Base-by-base conservation (phyloP, 148 eudicot species). In the Spergularia marina region DNA sequence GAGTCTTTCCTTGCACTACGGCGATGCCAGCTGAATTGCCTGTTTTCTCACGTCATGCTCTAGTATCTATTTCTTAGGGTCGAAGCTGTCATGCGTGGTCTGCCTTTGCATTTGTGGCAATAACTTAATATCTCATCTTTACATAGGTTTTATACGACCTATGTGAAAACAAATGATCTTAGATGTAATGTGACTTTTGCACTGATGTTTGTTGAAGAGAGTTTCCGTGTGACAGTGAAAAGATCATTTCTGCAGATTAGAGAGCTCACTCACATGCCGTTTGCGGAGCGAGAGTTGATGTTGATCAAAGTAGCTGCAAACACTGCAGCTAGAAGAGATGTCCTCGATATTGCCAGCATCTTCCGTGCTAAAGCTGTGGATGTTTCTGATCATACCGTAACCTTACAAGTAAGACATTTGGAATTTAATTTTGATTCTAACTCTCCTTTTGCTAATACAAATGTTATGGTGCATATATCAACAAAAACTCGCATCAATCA, bases 311-410 rank as follows among this genome's bases (percentile, higher is more conserved):
- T 94, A 75, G 98, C 98, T 75, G 96, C 86, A 53, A 87, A 92
- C 77, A 77, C 92, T 67, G 77, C 86, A 65, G 98, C 97, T 67
- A 86, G 98, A 72, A 86, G 97, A 72, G 90, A 94, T 79, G 97
- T 94, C 55, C 96, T 94, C 60, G 98, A 94, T 77, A 89, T 94
- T 78, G 97, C 96, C 59, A 90, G 78, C 53, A 92, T 94, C 58
- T 94, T 94, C 83, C 89, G 98, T 25, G 97, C 98, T 67, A 94
- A 90, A 79, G 90, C 97, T 64, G 96, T 94, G 71, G 98, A 94
- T 89, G 97, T 94, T 69, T 94, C 98, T 78, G 97, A 89, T 80
- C 98, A 94, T 78, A 94, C 98, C 16, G 74, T 94, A 76, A 94
- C 98, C 51, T 78, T 94, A 61, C 91, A 91, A 93, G 98, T 94